Percentiles rank a stretch among this genome's conserved stretches.
phyloP scores from a whole-genome alignment of 2,329 filamentous ascomycete genomes.

The Exophiala mesophila region DNA sequence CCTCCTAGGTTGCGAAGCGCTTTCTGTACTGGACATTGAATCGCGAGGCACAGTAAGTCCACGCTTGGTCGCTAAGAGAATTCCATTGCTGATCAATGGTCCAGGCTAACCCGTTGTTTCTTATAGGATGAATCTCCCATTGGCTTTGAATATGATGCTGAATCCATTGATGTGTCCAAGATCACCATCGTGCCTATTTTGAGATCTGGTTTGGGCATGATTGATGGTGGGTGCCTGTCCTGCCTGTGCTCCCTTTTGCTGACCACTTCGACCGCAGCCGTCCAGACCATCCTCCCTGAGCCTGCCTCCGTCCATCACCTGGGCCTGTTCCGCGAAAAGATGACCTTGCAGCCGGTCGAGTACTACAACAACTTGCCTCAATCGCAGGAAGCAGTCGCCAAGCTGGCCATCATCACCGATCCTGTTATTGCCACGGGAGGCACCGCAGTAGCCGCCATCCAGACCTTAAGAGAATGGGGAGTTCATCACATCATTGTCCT shows the following conservation, averaged over 20 bases:
- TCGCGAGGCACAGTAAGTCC: slow-evolving; percentile 60
- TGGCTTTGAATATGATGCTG: slow-evolving; percentile 67
- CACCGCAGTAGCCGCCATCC: slow-evolving; percentile 83
- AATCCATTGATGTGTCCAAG: slow-evolving; percentile 57
- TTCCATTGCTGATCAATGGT: slow-evolving; percentile 10
- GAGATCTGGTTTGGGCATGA: slow-evolving; percentile 86
- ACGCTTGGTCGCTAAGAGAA: slow-evolving; percentile 4
- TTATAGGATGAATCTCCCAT: slow-evolving; percentile 70
- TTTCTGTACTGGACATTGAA: slow-evolving; percentile 55
- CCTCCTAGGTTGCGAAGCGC: slow-evolving; percentile 76
- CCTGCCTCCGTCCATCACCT: slow-evolving; percentile 86
- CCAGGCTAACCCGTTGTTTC: slow-evolving; percentile 9
- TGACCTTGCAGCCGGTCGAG: slow-evolving; percentile 82
- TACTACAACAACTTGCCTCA: slow-evolving; percentile 93
- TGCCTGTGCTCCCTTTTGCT: too few relatives aligned
- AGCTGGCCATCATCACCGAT: slow-evolving; percentile 79
- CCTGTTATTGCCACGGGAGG: slow-evolving; percentile 92
- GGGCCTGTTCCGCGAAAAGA: slow-evolving; percentile 86
- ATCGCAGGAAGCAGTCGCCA: slow-evolving; percentile 33
- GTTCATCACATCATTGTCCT: slow-evolving; percentile 75
- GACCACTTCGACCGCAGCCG: slow-evolving; percentile 47
- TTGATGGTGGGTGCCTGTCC: slow-evolving; percentile 62
- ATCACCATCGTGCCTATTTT: slow-evolving; percentile 87
- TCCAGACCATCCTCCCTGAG: slow-evolving; percentile 74
- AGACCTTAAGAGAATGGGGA: slow-evolving; percentile 85